Base-by-base conservation (phyloP, 2,329 filamentous ascomycete species). In the Didymellaceae sp. region DNA sequence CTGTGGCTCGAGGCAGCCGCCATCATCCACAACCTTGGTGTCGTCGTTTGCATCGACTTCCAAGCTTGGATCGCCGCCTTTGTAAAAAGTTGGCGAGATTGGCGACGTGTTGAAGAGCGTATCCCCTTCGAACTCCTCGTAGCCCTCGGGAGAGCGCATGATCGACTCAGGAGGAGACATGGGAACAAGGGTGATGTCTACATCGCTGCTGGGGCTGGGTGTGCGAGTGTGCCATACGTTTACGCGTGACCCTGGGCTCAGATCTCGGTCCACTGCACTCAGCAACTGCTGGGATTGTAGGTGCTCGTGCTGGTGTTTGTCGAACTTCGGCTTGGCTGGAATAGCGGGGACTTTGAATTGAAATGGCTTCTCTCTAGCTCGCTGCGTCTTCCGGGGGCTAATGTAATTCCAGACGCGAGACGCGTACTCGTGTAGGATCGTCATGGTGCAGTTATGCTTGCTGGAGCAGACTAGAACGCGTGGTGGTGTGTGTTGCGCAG, bases 381-480 rank as follows among this genome's bases (percentile, higher is more conserved):
- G 58, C 35, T 68, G 61, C 7, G 71, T 71, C 59, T 77, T 77
- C 37, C 66, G 65, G 9, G 76, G 76, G 42, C 74, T 76, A 40
- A 78, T 63, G 51, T 72, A 75, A 48, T 67, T 66, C 75, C 74
- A 77, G 47, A 78, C 62, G 38, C 63, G 64, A 39, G 71, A 65
- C 7, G 73, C 68, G 6, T 77, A 57, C 32, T 60, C 50, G 43
- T 60, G 58, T 18, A 73, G 53, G 37, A 71, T 65, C 7, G 65
- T 62, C 71, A 73, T 73, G 34, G 21, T 53, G 50, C 8, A 20
- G 37, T 14, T 7, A 7, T 32, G 9, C 7, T 13, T 40, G 32
- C 31, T 17, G 8, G 30, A 40, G 37, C 21, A 17, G 28, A 16
- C 24, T 22, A 5, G 26, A 28, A 13, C 5, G 14, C 1, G 18